phyloP scores from a whole-genome alignment of 495 filamentous ascomycete genomes.

The Talaromyces wortmannii region DNA sequence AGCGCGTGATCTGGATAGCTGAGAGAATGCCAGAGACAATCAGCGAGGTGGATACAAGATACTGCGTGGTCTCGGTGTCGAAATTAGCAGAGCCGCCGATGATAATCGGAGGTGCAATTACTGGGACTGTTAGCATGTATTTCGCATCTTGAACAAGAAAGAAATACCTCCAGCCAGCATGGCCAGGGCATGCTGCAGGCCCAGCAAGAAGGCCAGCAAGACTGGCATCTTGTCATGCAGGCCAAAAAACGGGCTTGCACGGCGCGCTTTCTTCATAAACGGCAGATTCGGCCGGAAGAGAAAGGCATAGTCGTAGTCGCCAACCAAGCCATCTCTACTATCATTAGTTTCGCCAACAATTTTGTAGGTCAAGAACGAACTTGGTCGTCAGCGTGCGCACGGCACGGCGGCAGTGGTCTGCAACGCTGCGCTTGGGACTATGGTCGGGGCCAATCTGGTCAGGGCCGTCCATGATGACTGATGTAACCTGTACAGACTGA shows the following conservation, averaged over 20 bases:
- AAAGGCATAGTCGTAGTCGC: constrained; percentile 79
- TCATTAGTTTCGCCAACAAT: neutral
- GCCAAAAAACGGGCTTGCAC: constrained; percentile 77
- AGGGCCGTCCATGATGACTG: constrained; percentile 32
- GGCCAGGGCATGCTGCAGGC: constrained; percentile 62
- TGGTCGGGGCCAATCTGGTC: constrained; percentile 45
- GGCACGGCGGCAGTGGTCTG: constrained; percentile 26
- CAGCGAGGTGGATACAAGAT: constrained; percentile 84
- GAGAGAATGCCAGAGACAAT: constrained; percentile 81
- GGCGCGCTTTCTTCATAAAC: constrained; percentile 62
- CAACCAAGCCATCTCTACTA: constrained; percentile 63
- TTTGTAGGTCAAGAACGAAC: constrained; percentile 19
- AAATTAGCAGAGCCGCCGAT: constrained; percentile 58
- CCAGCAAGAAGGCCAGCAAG: constrained; percentile 64
- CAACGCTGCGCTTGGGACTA: constrained; percentile 28
- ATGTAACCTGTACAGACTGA: too few species aligned
- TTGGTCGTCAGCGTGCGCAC: constrained; percentile 41
- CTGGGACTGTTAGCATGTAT: constrained; percentile 21
- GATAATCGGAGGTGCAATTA: constrained; percentile 71
- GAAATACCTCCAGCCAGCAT: constrained; percentile 51
- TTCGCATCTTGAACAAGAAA: neutral
- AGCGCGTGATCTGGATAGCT: constrained; percentile 75
- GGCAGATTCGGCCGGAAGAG: constrained; percentile 76
- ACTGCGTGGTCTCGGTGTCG: constrained; percentile 44
- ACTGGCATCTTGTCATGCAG: constrained; percentile 79